Evolutionary conservation across 257 asterid genomes (phyloP).

Genomic region (Solanum chiquidenum): DNA sequence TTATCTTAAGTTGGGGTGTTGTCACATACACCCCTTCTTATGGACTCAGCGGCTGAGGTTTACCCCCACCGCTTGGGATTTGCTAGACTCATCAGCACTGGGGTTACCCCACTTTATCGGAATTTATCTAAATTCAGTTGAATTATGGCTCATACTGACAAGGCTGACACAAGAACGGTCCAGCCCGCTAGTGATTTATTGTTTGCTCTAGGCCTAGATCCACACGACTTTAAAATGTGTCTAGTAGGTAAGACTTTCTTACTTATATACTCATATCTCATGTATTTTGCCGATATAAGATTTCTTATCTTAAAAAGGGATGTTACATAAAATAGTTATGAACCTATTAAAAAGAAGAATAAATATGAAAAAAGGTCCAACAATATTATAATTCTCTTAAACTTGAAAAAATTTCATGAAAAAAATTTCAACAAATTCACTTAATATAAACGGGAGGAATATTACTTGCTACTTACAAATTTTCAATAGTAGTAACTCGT

Average conservation of each 20-base stretch:
- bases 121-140: background rate
- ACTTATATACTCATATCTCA: background rate
- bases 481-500: background rate
- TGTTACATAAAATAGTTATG: background rate
- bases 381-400: background rate
- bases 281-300: no score
- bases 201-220: no score
- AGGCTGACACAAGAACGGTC: background rate
- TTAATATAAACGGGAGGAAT: background rate
- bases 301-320: no score
- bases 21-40: no score
- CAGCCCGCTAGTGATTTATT: no score
- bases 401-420: no score
- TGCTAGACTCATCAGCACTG: no score
- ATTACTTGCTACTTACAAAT: background rate
- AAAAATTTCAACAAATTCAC: background rate
- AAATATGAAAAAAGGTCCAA: background rate
- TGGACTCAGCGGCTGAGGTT: background rate
- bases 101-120: background rate
- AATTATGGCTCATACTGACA: background rate
- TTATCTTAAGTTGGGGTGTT: background rate
- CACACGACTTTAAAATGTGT: accelerated
- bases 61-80: background rate
- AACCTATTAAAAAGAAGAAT: background rate
- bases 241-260: no score